These are phyloP conservation scores for Silene vulgaris DNA, from an alignment of 179 eudicot genomes.

Conservation along the genomic window DNA sequence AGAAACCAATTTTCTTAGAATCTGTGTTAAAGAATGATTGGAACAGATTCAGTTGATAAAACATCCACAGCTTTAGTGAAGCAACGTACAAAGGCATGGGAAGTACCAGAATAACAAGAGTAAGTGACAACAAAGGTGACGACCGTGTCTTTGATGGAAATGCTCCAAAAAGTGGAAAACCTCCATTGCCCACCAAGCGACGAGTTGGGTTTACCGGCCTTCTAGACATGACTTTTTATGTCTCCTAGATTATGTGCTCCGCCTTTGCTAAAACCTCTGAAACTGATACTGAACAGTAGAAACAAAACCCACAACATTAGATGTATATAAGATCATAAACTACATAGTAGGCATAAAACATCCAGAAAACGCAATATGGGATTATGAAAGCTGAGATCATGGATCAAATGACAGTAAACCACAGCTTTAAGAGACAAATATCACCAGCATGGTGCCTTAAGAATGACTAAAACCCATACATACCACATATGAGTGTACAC, in stretches of 20 bases:
- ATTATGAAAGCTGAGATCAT: not conserved
- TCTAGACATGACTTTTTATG: constrained; percentile 58
- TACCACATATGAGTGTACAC: not conserved
- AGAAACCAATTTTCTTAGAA: constrained; percentile 5
- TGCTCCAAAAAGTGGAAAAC: constrained; percentile 56
- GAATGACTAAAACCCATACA: not conserved
- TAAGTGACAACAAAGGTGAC: constrained; percentile 60
- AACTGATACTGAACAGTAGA: not conserved
- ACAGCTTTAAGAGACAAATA: not conserved
- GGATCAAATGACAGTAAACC: not conserved
- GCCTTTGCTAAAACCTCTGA: not conserved
- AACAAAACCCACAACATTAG: constrained; percentile 18
- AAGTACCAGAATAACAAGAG: constrained; percentile 58
- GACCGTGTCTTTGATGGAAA: constrained; percentile 72
- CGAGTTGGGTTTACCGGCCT: constrained; percentile 59
- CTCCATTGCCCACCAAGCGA: constrained; percentile 57
- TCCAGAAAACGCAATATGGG: not conserved
- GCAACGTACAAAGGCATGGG: constrained; percentile 13
- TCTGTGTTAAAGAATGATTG: not conserved
- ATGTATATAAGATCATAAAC: not conserved
- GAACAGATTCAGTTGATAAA: not conserved
- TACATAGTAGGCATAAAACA: not conserved
- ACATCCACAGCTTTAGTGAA: not conserved
- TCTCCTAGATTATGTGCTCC: not conserved
- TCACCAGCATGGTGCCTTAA: not conserved